Evolutionary conservation across 2,329 filamentous ascomycete genomes (phyloP), one percentile per base, ranked within the genome.

Genomic region (Apiospora arundinis): DNA sequence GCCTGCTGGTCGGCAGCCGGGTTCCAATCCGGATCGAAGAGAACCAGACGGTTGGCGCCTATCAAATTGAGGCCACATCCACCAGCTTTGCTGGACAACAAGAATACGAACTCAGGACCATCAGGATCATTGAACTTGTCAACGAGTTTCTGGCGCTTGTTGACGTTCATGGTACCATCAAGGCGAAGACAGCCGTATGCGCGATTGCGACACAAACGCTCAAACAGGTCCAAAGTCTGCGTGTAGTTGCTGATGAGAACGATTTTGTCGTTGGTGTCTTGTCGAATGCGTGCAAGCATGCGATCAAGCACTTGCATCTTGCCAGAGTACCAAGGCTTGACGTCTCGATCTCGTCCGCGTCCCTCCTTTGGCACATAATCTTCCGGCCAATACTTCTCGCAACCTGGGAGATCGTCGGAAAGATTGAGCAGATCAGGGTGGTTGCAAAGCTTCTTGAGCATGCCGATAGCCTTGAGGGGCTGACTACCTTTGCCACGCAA

Each of bases 241-340:
- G 96, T 99, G 83, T 98, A 99, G 80, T 99, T 99, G 82, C 94
- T 97, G 82, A 99, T 99, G 71, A 99, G 89, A 16, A 99, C 96
- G 77, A 99, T 99, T 83, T 99, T 99, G 88, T 99, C 96, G 77
- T 97, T 98, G 0, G 96, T 98, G 78, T 98, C 95, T 77, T 95
- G 92, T 21, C 94, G 93, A 76, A 99, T 99, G 40, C 95, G 92
- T 45, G 95, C 94, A 68, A 99, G 90, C 97, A 99, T 99, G 71
- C 95, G 92, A 79, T 98, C 96, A n/a, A 99, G 89, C 3, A 99
- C 96, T 77, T 94, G 91, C 95, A 99, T 98, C 82, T 99, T 99
- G 67, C 96, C 97, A 2, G 95, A 98, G 80, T 98, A 98, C 93
- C 93, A 97, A 1, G 95, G 90, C 81, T 96, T 97, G 77, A 98